These are phyloP conservation scores for Ophiostoma tasmaniense DNA, from an alignment of 2,329 filamentous ascomycete genomes.

Conservation along the genomic window DNA sequence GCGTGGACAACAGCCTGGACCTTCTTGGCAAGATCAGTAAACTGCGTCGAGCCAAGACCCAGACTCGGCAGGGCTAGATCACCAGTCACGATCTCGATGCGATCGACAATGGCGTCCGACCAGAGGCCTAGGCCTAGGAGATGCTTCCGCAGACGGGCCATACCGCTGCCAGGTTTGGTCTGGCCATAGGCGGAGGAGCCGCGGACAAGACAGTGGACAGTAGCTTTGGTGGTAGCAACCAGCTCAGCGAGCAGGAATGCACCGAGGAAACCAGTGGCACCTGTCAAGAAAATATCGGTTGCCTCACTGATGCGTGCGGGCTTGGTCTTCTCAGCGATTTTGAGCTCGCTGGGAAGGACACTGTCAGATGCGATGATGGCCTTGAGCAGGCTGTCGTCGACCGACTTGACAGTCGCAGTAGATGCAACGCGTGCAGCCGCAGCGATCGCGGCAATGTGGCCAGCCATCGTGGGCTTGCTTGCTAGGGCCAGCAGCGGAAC, in stretches of 20 bases:
- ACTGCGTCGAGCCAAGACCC: slow-evolving; percentile 57
- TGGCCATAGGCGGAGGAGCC: slow-evolving; percentile 41
- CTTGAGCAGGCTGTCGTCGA: slow-evolving; percentile 13
- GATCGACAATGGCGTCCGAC: slow-evolving; percentile 68
- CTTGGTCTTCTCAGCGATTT: slow-evolving; percentile 42
- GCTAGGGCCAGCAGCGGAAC: slow-evolving; percentile 64
- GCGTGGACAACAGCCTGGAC: slow-evolving; percentile 70
- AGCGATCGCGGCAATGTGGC: slow-evolving; percentile 63
- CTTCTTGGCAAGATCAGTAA: slow-evolving; percentile 54
- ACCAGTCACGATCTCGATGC: slow-evolving; percentile 65
- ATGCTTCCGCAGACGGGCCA: slow-evolving; percentile 66
- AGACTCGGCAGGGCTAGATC: slow-evolving; percentile 62
- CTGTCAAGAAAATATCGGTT: slow-evolving; percentile 62
- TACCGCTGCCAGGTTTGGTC: slow-evolving; percentile 47
- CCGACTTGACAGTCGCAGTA: neutral
- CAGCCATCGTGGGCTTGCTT: slow-evolving; percentile 61
- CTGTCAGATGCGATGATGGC: slow-evolving; percentile 30
- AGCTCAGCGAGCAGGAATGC: slow-evolving; percentile 64
- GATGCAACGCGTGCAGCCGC: slow-evolving; percentile 64
- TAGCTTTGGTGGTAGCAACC: slow-evolving; percentile 58
- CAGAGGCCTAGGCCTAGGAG: slow-evolving; percentile 70
- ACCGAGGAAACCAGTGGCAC: slow-evolving; percentile 67
- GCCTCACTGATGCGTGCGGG: slow-evolving; percentile 49
- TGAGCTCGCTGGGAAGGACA: slow-evolving; percentile 60
- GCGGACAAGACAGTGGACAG: slow-evolving; percentile 60